phyloP scores from a whole-genome alignment of 805 yeast species.

The Nakazawaea anatomiae region DNA sequence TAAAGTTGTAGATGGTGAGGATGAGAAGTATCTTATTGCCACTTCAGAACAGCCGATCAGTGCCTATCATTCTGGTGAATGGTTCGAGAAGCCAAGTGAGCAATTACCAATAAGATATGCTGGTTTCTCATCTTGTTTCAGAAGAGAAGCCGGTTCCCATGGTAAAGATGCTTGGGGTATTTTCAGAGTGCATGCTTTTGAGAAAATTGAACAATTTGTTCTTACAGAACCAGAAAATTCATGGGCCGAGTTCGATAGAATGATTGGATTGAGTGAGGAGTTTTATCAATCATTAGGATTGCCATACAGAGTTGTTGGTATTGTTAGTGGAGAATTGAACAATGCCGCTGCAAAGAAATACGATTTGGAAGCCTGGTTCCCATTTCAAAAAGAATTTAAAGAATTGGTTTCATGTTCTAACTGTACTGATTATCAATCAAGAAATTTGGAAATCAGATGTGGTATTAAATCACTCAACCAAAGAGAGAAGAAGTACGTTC shows the following conservation, averaged over 20 bases:
- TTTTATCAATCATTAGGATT: slow-evolving; percentile 87
- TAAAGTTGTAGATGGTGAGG: slow-evolving; percentile 95
- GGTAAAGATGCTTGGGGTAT: slow-evolving; percentile 99
- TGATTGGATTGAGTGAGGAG: slow-evolving; percentile 88
- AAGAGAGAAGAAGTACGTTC: slow-evolving; percentile 95
- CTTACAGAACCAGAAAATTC: slow-evolving; percentile 97
- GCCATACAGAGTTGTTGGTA: slow-evolving; percentile 96
- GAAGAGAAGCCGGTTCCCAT: slow-evolving; percentile 99
- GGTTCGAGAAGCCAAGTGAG: slow-evolving; percentile 97
- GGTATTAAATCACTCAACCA: slow-evolving; percentile 95
- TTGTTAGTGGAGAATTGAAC: slow-evolving; percentile 97
- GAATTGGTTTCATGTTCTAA: slow-evolving; percentile 97
- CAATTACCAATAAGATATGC: slow-evolving; percentile 96
- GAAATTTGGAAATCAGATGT: slow-evolving; percentile 97
- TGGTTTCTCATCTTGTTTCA: slow-evolving; percentile 97
- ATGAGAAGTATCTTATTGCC: slow-evolving; percentile 96
- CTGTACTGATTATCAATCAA: slow-evolving; percentile 98
- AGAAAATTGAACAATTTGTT: slow-evolving; percentile 95
- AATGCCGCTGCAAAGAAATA: slow-evolving; percentile 99
- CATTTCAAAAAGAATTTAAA: slow-evolving; percentile 96
- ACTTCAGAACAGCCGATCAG: slow-evolving; percentile 99
- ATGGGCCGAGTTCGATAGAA: slow-evolving; percentile 94
- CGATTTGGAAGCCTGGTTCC: slow-evolving; percentile 99
- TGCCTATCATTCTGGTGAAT: slow-evolving; percentile 94
- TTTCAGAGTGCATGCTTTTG: slow-evolving; percentile 97